Evolutionary conservation across 805 yeast species (phyloP).

Genomic region (Monosporozyma yasuniensis): DNA sequence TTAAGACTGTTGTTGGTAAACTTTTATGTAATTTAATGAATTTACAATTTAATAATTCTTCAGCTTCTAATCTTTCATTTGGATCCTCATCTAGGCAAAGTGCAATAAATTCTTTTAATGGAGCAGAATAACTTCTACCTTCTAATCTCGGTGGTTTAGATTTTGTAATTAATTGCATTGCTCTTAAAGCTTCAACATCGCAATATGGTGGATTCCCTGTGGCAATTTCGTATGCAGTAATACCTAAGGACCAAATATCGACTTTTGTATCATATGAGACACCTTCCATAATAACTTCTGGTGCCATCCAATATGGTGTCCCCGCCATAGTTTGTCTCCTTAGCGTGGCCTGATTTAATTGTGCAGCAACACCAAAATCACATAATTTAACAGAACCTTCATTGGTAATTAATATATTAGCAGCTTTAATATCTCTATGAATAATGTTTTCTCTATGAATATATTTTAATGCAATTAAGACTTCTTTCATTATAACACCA

Average conservation of each 20-base stretch:
- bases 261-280: slow-evolving; percentile 82
- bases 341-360: slow-evolving; percentile 60
- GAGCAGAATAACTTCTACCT: slow-evolving; percentile 70
- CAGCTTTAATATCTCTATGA: slow-evolving; percentile 95
- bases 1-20: slow-evolving; percentile 49
- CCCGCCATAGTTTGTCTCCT: slow-evolving; percentile 94
- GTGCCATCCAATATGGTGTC: slow-evolving; percentile 99
- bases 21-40: slow-evolving; percentile 58
- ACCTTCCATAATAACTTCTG: slow-evolving; percentile 92
- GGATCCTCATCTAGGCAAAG: slow-evolving; percentile 91
- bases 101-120: slow-evolving; percentile 81
- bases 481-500: slow-evolving; percentile 77
- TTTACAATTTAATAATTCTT: slow-evolving; percentile 65
- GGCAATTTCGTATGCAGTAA: slow-evolving; percentile 87
- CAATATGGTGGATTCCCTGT: slow-evolving; percentile 97
- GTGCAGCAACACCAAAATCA: slow-evolving; percentile 98
- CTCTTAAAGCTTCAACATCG: slow-evolving; percentile 89
- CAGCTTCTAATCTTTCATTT: slow-evolving; percentile 78
- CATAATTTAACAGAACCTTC: slow-evolving; percentile 88
- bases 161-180: slow-evolving; percentile 87
- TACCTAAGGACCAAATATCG: slow-evolving; percentile 96
- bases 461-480: slow-evolving; percentile 63
- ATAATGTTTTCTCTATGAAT: slow-evolving; percentile 88
- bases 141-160: slow-evolving; percentile 92
- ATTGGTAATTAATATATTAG: slow-evolving; percentile 80